Conservation (phyloP, 169 alveolate genomes). For the Amoebophrya sp. region DNA sequence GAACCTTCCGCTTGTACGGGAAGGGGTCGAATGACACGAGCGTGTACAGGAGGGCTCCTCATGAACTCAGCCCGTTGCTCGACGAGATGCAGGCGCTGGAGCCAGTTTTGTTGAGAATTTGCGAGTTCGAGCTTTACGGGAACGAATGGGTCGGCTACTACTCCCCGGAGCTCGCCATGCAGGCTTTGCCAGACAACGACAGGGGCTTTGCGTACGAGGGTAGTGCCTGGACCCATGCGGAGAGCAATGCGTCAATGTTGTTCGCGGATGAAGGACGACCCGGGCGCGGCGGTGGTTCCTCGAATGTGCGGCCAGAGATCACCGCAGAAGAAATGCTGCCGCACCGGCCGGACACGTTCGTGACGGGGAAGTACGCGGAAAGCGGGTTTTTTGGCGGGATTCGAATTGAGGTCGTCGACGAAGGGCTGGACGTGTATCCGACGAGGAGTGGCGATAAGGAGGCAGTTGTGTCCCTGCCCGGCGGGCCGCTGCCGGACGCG, state of each 20-base stretch:
- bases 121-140: neutral
- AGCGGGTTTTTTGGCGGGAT: neutral
- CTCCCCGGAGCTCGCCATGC: neutral
- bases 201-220: neutral
- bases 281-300: no score
- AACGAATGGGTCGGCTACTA: neutral
- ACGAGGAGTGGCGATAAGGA: no score
- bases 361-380: neutral
- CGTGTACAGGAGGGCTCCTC: no score
- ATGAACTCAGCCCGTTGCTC: neutral
- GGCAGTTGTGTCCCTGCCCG: neutral
- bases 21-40: neutral
- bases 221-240: neutral
- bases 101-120: neutral
- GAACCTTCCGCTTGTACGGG: neutral
- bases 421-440: no score
- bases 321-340: no score
- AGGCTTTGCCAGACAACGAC: neutral
- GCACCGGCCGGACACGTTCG: neutral
- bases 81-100: neutral
- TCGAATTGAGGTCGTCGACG: neutral
- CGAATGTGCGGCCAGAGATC: no score
- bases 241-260: neutral
- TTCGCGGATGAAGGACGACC: neutral
- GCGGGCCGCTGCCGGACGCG: neutral